Evolutionary conservation across 108 stramenopile genomes (phyloP).

Genomic region (Cyclotella cryptica): DNA sequence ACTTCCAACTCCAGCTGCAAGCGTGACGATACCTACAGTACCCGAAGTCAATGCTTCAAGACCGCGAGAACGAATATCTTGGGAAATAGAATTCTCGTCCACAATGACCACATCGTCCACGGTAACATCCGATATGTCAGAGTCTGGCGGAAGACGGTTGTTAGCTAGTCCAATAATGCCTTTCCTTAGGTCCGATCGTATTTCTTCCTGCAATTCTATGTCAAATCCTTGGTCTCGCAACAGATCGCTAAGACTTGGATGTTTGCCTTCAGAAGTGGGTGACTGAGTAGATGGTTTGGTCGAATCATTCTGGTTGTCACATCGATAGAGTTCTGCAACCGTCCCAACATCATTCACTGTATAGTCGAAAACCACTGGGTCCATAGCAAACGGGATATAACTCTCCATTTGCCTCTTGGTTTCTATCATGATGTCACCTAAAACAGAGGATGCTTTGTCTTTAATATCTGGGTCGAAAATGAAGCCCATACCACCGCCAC

Average conservation of each 20-base stretch:
- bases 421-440: constrained; percentile 61
- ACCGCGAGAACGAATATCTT: constrained; percentile 35
- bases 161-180: constrained; percentile 65
- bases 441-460: constrained; percentile 35
- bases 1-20: constrained; percentile 68
- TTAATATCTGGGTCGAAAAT: constrained; percentile 62
- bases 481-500: constrained; percentile 73
- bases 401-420: constrained; percentile 65
- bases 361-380: constrained; percentile 66
- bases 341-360: constrained; percentile 63
- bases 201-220: constrained; percentile 40
- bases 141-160: constrained; percentile 55
- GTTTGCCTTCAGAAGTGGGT: not conserved
- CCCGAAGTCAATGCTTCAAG: constrained; percentile 56
- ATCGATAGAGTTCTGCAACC: constrained; percentile 33
- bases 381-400: constrained; percentile 68
- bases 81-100: constrained; percentile 36
- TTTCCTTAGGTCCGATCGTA: constrained; percentile 39
- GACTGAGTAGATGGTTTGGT: not conserved
- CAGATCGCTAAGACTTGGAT: constrained; percentile 42
- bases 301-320: constrained; percentile 12
- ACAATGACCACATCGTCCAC: constrained; percentile 57
- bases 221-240: constrained; percentile 61
- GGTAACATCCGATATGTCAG: constrained; percentile 45
- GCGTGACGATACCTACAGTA: constrained; percentile 56